Base-by-base conservation (phyloP, 2,329 filamentous ascomycete species). In the Onygenales sp. region DNA sequence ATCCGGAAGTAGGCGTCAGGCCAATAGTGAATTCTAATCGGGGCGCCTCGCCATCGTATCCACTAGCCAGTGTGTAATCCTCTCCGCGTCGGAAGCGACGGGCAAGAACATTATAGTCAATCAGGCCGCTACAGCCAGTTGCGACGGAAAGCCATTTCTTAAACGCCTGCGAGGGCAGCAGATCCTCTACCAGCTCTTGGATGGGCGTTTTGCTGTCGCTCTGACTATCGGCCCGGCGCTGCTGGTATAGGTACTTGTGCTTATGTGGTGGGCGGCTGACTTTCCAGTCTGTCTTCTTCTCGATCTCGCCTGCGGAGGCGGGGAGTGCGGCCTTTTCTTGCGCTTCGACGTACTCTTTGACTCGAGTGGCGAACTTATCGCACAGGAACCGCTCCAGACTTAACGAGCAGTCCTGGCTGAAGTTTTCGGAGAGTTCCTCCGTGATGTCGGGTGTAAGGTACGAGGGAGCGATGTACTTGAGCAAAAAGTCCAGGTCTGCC, bases 371-470 rank as follows among this genome's bases (percentile, higher is more conserved):
- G 67, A 95, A 97, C 59, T 86, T 90, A 52, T 83, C 82, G 40
- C 81, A 86, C 6, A 98, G 74, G 59, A 98, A 86, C 52, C 84
- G 80, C 37, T 87, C 81, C 13, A 98, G 77, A 14, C 87, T 88
- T 51, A 97, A 85, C 57, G 87, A 92, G 2, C 86, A 95, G 61
- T 89, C 82, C 56, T 92, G 85, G 48, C 82, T 78, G 65, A 98
- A 97, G 49, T 86, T 82, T 37, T 88, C 84, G 2, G 83, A 80
- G 52, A 96, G 80, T 63, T 90, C 84, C 57, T 93, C 87, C 11
- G 95, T 80, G 2, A 89, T 93, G 66, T 96, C 91, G 0, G 93
- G 93, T 0, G 88, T 94, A 11, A 98, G 79, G 67, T 96, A 98
- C 10, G 85, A 87, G 0, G 93, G 91, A 11, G 88, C 81, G 65